Evolutionary conservation across 2,329 filamentous ascomycete species (phyloP).

Genomic region (Exophiala spinifera): DNA sequence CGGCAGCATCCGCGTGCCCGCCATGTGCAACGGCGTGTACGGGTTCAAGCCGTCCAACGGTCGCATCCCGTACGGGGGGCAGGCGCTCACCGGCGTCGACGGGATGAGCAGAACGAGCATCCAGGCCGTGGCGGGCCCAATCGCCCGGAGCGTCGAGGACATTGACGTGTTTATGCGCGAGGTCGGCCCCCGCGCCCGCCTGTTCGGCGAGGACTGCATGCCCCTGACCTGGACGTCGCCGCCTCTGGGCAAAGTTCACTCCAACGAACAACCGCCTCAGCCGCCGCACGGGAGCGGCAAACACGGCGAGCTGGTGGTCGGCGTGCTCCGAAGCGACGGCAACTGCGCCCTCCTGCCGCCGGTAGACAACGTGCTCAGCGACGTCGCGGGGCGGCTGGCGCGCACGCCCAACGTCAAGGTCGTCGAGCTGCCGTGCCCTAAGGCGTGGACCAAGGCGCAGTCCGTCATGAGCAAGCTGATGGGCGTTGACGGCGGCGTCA

Average conservation of each 20-base stretch:
- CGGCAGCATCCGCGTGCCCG: slow-evolving; percentile 46
- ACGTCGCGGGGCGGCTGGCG: slow-evolving; percentile 37
- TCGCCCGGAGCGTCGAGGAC: slow-evolving; percentile 41
- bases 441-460: slow-evolving; percentile 54
- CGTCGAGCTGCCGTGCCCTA: slow-evolving; percentile 55
- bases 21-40: slow-evolving; percentile 52
- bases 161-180: slow-evolving; percentile 49
- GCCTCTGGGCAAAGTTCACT: too few relatives aligned
- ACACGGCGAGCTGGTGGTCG: slow-evolving; percentile 38
- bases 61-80: slow-evolving; percentile 52
- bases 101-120: slow-evolving; percentile 52
- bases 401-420: slow-evolving; percentile 50
- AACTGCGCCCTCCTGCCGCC: slow-evolving; percentile 41
- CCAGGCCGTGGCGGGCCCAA: slow-evolving; percentile 45
- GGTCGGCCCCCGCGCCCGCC: slow-evolving; percentile 50
- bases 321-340: slow-evolving; percentile 41
- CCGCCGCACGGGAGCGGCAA: slow-evolving; percentile 24
- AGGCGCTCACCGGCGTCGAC: slow-evolving; percentile 46
- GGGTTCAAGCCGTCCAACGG: slow-evolving; percentile 49
- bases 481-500: slow-evolving; percentile 55
- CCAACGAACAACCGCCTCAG: too few relatives aligned
- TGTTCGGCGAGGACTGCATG: slow-evolving; percentile 51
- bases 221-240: slow-evolving; percentile 39
- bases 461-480: slow-evolving; percentile 58
- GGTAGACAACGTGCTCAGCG: slow-evolving; percentile 39